Base-by-base conservation (phyloP, 345 rosid species). In the Eucalyptus curtisii region DNA sequence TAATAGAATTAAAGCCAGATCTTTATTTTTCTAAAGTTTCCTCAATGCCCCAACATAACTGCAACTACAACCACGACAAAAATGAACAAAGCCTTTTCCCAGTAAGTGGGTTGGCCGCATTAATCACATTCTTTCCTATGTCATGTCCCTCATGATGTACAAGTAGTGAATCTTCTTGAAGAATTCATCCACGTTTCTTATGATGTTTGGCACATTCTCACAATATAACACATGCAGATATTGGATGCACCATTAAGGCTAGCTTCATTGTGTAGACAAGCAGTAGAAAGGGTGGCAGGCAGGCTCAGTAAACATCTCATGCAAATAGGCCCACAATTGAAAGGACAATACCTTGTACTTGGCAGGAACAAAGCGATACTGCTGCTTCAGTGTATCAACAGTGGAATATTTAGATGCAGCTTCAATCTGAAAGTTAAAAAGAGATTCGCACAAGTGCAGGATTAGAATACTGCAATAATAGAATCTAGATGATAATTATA, bases 341-440 rank as follows among this genome's bases (percentile, higher is more conserved):
- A 89, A 90, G 80, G 50, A 71, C 81, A 89, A 85, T 24, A 97
- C 99, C 98, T 98, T 98, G 92, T 95, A 90, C 92, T 95, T 95
- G 17, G 99, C 97, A 33, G 99, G 95, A 89, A 98, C 79, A 90
- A 96, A 94, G 87, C 93, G 90, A 91, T 91, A 97, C 86, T 94
- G 96, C 93, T 98, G 99, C 93, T 97, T 96, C 66, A 98, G 91
- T 89, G 98, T 95, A 88, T 97, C 99, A 48, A 96, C 98, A 37
- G 99, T 98, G 59, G 99, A 98, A 92, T 98, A 97, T 90, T 97
- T 98, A 7, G 98, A 94, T 80, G 97, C 94, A 87, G 99, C 98
- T 94, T 98, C 98, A 92, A 97, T 97, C 99, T 98, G 93, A 88
- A 90, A 85, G 49, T 86, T 81, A 49, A 49, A 85, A 86, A 37